Percentiles rank a stretch among this genome's conserved stretches.
phyloP scores from a whole-genome alignment of 108 stramenopile genomes.

The Fistulifera solaris region DNA sequence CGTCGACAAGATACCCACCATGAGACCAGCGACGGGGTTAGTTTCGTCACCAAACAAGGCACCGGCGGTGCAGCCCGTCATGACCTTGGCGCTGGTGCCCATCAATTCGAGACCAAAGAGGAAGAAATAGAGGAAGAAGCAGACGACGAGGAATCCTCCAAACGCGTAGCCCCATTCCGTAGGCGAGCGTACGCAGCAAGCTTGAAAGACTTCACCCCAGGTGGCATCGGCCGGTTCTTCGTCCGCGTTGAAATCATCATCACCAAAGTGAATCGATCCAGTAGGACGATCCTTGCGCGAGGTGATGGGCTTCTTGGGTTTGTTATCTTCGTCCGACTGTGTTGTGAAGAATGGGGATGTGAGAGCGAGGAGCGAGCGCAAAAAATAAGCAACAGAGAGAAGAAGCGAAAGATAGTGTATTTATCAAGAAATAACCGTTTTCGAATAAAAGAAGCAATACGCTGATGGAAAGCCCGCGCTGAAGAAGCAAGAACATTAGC shows the following conservation, averaged over 20 bases:
- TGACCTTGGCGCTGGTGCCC: slow-evolving; percentile 71
- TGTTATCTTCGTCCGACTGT: too few relatives aligned
- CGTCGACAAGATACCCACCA: slow-evolving; percentile 76
- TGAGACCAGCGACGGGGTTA: slow-evolving; percentile 81
- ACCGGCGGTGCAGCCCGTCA: slow-evolving; percentile 75
- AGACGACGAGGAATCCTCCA: slow-evolving; percentile 33
- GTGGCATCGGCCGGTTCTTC: slow-evolving; percentile 50
- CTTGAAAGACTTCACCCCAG: slow-evolving; percentile 63
- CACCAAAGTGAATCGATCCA: slow-evolving; percentile 59
- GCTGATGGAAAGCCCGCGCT: too few relatives aligned
- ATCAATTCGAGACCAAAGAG: slow-evolving; percentile 73
- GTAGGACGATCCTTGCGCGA: slow-evolving; percentile 49
- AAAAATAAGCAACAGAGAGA: too few relatives aligned
- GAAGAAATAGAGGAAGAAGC: slow-evolving; percentile 88
- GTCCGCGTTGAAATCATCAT: slow-evolving; percentile 31
- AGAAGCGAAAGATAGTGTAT: too few relatives aligned
- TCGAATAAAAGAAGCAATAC: too few relatives aligned
- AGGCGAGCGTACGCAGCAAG: slow-evolving; percentile 65
- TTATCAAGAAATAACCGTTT: too few relatives aligned
- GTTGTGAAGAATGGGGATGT: too few relatives aligned
- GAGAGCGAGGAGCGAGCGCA: too few relatives aligned
- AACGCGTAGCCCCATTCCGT: slow-evolving; percentile 45
- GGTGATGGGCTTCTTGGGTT: not conserved
- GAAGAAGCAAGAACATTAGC: too few relatives aligned
- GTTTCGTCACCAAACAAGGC: slow-evolving; percentile 63